phyloP scores from a whole-genome alignment of 164 flowering plant genomes.

The Echeveria elegans region DNA sequence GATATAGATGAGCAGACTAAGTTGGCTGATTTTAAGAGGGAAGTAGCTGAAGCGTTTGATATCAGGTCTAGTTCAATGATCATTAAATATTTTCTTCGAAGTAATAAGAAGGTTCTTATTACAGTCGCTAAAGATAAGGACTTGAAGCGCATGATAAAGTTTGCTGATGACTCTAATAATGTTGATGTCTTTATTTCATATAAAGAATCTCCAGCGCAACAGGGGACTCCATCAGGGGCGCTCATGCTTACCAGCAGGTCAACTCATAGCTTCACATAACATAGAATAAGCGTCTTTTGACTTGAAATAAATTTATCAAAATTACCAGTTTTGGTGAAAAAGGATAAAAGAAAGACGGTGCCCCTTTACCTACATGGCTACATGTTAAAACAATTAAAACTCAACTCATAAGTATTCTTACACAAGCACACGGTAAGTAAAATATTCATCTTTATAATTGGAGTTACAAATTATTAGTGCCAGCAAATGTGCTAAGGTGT shows the following conservation, averaged over 20 bases:
- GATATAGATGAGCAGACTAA: slow-evolving; percentile 6
- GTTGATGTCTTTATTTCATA: slow-evolving; percentile 8
- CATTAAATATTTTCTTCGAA: slow-evolving; percentile 15
- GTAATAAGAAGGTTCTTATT: slow-evolving; percentile 11
- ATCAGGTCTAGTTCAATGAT: background rate
- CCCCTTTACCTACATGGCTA: background rate
- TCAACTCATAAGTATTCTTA: background rate
- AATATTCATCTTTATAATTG: background rate
- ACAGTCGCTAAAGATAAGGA: slow-evolving; percentile 15
- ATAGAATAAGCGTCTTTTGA: background rate
- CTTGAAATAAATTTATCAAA: background rate
- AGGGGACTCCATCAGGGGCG: no score
- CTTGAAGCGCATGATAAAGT: slow-evolving; percentile 13
- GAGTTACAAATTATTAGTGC: no score
- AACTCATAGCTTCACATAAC: no score
- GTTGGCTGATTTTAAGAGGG: slow-evolving; percentile 9
- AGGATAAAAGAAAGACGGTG: background rate
- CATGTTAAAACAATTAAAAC: background rate
- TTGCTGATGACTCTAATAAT: slow-evolving; percentile 11
- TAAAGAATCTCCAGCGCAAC: background rate
- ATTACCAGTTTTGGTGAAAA: background rate
- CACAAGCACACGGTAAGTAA: background rate
- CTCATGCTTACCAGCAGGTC: background rate
- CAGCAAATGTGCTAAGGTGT: no score
- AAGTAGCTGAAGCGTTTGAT: slow-evolving; percentile 14